A percentile compares a stretch with the other conserved stretches of the same genome.
Conservation (phyloP, 2,329 filamentous ascomycete genomes). For the Furcasterigmium furcatum region DNA sequence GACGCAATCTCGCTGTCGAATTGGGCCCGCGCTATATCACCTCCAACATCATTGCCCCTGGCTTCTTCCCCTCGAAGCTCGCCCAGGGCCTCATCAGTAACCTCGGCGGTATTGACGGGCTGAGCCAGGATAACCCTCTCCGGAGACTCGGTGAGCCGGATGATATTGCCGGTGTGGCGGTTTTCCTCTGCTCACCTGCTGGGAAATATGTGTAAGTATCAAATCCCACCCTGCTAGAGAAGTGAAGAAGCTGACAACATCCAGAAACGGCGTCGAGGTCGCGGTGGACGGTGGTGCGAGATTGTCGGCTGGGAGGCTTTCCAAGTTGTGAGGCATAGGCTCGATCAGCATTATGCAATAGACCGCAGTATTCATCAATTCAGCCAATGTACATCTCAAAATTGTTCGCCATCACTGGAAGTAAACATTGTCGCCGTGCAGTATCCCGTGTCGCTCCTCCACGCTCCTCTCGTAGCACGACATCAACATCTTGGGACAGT, state of each 20-base stretch:
- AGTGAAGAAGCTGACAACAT: constrained; percentile 1
- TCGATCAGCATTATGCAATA: too few species aligned
- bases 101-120: constrained; percentile 50
- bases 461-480: too few species aligned
- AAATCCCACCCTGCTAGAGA: not conserved
- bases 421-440: too few species aligned
- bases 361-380: not conserved
- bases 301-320: constrained; percentile 21
- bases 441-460: too few species aligned
- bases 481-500: too few species aligned
- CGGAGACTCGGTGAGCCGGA: constrained; percentile 52
- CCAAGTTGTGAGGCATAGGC: constrained; percentile 15
- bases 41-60: constrained; percentile 64
- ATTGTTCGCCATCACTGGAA: too few species aligned
- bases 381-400: not conserved
- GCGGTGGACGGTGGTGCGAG: constrained; percentile 27
- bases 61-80: constrained; percentile 69
- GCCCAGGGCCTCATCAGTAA: constrained; percentile 61
- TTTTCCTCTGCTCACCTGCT: constrained; percentile 52
- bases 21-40: constrained; percentile 63
- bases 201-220: constrained; percentile 42
- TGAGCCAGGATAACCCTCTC: constrained; percentile 50
- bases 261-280: constrained; percentile 31
- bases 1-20: constrained; percentile 62
- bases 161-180: constrained; percentile 57